Evolutionary conservation across 1,139 yeast species (phyloP).

Genomic region (Taiozyma sp.): DNA sequence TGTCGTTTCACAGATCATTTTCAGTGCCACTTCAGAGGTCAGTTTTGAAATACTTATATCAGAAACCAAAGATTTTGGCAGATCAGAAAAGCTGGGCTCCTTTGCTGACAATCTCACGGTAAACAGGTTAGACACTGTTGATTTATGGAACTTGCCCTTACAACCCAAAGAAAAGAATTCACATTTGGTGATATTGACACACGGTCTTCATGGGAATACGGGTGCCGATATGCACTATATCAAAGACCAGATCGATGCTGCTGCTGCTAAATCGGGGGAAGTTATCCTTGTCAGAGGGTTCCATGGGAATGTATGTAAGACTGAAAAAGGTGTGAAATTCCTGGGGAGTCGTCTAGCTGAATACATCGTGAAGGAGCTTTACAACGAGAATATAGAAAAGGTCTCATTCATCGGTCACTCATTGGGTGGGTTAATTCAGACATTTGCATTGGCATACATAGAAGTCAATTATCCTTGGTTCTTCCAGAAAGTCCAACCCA

Average conservation of each 20-base stretch:
- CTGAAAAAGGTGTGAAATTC: slow-evolving; percentile 87
- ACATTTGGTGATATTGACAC: slow-evolving; percentile 78
- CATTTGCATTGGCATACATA: slow-evolving; percentile 85
- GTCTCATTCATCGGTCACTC: slow-evolving; percentile 93
- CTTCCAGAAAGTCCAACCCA: slow-evolving; percentile 61
- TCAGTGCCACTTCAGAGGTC: slow-evolving; percentile 64
- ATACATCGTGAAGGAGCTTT: slow-evolving; percentile 58
- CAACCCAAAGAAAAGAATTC: slow-evolving; percentile 45
- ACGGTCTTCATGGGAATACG: slow-evolving; percentile 88
- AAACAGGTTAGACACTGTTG: slow-evolving; percentile 54
- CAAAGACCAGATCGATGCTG: slow-evolving; percentile 72
- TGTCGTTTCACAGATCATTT: slow-evolving; percentile 79
- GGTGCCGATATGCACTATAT: slow-evolving; percentile 85
- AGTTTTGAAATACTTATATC: slow-evolving; percentile 68
- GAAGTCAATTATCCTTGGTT: slow-evolving; percentile 68
- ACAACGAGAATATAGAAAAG: slow-evolving; percentile 41
- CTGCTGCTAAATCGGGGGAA: slow-evolving; percentile 41
- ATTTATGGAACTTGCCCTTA: slow-evolving; percentile 65
- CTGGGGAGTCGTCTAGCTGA: slow-evolving; percentile 83
- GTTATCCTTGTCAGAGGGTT: slow-evolving; percentile 78
- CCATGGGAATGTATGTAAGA: slow-evolving; percentile 79
- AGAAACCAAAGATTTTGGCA: slow-evolving; percentile 34
- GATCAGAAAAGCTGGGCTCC: slow-evolving; percentile 19
- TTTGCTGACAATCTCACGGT: slow-evolving; percentile 36
- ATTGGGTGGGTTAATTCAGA: slow-evolving; percentile 85